Percentiles rank a stretch among this genome's conserved stretches.
Conservation (phyloP, 495 filamentous ascomycete genomes). For the Xylaria bambusicola region DNA sequence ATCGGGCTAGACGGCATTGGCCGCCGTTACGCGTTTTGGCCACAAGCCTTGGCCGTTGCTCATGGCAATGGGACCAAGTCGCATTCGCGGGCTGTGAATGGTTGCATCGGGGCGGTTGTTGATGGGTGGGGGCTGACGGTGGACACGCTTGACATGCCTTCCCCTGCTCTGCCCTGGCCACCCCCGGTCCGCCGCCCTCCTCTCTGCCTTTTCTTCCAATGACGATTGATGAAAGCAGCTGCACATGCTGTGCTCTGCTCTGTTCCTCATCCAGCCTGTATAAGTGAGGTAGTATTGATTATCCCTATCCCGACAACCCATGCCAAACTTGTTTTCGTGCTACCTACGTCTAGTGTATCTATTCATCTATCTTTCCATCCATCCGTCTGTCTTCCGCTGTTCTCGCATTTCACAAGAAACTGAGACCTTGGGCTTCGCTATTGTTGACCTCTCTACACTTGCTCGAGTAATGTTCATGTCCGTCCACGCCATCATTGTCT, state of each 20-base stretch:
- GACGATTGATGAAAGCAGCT: background rate
- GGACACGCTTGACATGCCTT: background rate
- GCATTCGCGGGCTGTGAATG: conserved; percentile 8
- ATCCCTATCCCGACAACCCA: too few relatives aligned
- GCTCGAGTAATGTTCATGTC: too few relatives aligned
- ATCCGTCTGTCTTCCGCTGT: too few relatives aligned
- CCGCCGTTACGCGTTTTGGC: background rate
- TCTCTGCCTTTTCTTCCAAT: background rate
- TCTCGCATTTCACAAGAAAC: conserved; percentile 1
- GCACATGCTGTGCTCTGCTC: too few relatives aligned
- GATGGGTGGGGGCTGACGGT: conserved; percentile 6
- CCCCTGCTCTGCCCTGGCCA: too few relatives aligned
- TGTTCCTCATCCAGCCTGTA: too few relatives aligned
- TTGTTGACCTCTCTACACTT: too few relatives aligned
- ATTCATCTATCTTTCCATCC: background rate
- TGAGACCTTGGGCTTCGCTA: background rate
- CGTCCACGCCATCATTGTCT: too few relatives aligned
- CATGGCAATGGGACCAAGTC: conserved; percentile 14
- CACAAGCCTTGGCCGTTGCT: conserved; percentile 13
- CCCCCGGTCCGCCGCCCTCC: too few relatives aligned
- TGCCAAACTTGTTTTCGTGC: conserved; percentile 1
- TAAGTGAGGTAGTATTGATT: conserved; percentile 10
- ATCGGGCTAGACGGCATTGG: conserved; percentile 3
- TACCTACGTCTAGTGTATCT: too few relatives aligned
- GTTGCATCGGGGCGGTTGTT: conserved; percentile 8